A percentile compares a stretch with the other conserved stretches of the same genome.
phyloP scores from a whole-genome alignment of 768 basidiomycete genomes.

The Suillus subalutaceus region DNA sequence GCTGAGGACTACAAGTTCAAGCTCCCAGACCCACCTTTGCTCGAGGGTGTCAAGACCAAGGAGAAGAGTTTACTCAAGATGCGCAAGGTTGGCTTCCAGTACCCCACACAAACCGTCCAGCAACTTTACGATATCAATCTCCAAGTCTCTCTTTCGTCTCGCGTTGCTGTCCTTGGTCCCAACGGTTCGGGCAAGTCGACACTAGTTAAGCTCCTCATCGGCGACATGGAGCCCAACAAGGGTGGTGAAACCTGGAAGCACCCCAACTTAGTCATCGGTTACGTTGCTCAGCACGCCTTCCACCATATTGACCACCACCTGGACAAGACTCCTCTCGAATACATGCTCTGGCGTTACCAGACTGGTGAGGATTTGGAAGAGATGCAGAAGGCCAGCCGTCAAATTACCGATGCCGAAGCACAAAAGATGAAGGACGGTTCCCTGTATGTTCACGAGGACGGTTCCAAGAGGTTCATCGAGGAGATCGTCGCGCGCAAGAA shows the following conservation, averaged over 20 bases:
- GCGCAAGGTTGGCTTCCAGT: constrained; percentile 98
- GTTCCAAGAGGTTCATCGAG: constrained; percentile 93
- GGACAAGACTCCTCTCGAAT: constrained; percentile 98
- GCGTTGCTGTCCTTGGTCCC: constrained; percentile 97
- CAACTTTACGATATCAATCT: constrained; percentile 94
- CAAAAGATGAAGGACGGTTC: constrained; percentile 98
- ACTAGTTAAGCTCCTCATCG: constrained; percentile 94
- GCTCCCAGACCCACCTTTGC: constrained; percentile 94
- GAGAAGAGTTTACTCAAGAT: constrained; percentile 97
- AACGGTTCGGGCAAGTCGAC: constrained; percentile 99
- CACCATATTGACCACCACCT: constrained; percentile 99
- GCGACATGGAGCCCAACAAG: constrained; percentile 95
- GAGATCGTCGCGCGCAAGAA: constrained; percentile 93
- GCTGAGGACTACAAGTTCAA: constrained; percentile 98
- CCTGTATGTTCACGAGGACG: constrained; percentile 76
- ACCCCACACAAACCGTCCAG: constrained; percentile 82
- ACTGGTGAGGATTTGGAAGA: constrained; percentile 99
- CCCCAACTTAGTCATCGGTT: constrained; percentile 98
- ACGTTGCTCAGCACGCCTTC: constrained; percentile 99
- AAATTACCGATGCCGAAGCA: constrained; percentile 84
- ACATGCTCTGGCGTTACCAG: constrained; percentile 99
- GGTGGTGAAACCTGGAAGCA: constrained; percentile 99
- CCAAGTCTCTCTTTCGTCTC: constrained; percentile 96
- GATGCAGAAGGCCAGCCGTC: constrained; percentile 87
- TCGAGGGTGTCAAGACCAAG: constrained; percentile 99